Evolutionary conservation across 1,284 basidiomycete genomes (phyloP).

Genomic region (Fomitopsis palustris): DNA sequence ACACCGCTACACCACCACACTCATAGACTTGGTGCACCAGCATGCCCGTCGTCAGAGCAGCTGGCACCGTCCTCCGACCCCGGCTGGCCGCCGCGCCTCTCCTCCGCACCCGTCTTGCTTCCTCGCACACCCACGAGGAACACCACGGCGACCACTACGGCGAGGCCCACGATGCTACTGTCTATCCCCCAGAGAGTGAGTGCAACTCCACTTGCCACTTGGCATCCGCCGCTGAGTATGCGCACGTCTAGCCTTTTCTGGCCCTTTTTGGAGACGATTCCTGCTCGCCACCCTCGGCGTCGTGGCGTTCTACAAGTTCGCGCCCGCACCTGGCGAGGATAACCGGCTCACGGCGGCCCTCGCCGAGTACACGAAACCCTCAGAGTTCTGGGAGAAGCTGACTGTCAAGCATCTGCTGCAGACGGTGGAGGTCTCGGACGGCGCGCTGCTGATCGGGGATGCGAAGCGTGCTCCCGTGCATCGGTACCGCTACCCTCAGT

Average conservation of each 20-base stretch:
- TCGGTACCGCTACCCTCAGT: conserved; percentile 69
- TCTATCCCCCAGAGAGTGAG: conserved; percentile 61
- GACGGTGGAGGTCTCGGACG: conserved; percentile 42
- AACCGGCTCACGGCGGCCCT: conserved; percentile 64
- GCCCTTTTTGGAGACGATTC: conserved; percentile 60
- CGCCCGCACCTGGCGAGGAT: conserved; percentile 55
- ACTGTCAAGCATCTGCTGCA: conserved; percentile 55
- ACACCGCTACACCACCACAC: not conserved
- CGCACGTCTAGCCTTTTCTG: conserved; percentile 45
- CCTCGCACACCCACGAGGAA: conserved; percentile 32
- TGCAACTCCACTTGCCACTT: not conserved
- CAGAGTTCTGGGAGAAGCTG: conserved; percentile 47
- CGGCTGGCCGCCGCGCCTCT: conserved; percentile 19
- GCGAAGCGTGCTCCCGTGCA: conserved; percentile 53
- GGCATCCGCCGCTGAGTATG: not conserved
- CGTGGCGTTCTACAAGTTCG: conserved; percentile 60
- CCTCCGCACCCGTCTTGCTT: conserved; percentile 36
- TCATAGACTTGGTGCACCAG: not conserved
- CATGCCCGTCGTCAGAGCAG: conserved; percentile 36
- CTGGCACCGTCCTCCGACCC: conserved; percentile 26
- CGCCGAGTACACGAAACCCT: conserved; percentile 45
- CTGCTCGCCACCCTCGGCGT: conserved; percentile 43
- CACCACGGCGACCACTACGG: conserved; percentile 34
- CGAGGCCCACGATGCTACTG: conserved; percentile 37
- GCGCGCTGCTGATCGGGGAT: conserved; percentile 41